Evolutionary conservation across 371 early-diverging fungal genomes (phyloP).

Genomic region (Apophysomyces variabilis): DNA sequence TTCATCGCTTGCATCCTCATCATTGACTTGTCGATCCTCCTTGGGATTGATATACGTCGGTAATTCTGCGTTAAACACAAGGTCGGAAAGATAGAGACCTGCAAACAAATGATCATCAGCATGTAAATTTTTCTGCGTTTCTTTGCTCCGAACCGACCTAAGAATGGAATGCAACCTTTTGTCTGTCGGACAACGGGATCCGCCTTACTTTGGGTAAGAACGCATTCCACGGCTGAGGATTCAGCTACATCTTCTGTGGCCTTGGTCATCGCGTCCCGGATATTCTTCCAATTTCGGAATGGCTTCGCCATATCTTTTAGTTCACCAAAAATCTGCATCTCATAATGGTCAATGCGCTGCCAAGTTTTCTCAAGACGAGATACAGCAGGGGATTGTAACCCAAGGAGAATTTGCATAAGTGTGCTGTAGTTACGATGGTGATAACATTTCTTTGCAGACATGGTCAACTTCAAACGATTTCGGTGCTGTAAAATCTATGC

Average conservation of each 20-base stretch:
- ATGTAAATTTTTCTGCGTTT: background rate
- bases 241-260: conserved; percentile 48
- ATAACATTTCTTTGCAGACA: conserved; percentile 54
- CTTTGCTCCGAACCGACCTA: conserved; percentile 38
- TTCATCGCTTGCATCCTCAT: conserved; percentile 27
- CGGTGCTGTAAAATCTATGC: background rate
- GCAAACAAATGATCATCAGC: background rate
- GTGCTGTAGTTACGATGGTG: conserved; percentile 66
- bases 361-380: conserved; percentile 58
- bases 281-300: conserved; percentile 61
- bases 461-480: background rate
- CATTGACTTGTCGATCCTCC: conserved; percentile 8
- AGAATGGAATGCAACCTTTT: conserved; percentile 61
- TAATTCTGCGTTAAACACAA: conserved; percentile 66
- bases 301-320: conserved; percentile 62
- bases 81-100: conserved; percentile 70
- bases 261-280: conserved; percentile 59
- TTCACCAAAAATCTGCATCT: conserved; percentile 53
- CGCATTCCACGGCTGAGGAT: conserved; percentile 48
- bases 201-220: conserved; percentile 31
- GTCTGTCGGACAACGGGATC: conserved; percentile 17
- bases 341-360: conserved; percentile 52
- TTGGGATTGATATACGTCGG: conserved; percentile 56
- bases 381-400: conserved; percentile 57
- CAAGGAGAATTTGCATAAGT: conserved; percentile 61